Evolutionary conservation across 108 stramenopile genomes (phyloP).

Genomic region (Stephanodiscus triporus): DNA sequence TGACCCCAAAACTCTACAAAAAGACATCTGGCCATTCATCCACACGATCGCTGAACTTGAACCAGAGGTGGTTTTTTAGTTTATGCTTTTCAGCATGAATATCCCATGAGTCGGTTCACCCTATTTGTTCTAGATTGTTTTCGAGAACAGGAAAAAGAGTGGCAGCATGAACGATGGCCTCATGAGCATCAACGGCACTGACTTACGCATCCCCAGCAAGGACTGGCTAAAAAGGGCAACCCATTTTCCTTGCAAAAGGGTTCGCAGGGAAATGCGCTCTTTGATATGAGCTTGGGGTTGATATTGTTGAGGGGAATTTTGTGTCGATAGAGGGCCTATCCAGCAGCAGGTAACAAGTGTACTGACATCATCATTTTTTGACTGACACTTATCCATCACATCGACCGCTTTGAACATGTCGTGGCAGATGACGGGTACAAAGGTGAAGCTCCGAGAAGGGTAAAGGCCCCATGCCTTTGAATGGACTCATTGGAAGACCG

Average conservation of each 20-base stretch:
- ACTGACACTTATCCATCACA: not conserved
- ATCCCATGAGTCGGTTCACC: no score
- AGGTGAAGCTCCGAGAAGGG: slow-evolving; percentile 11
- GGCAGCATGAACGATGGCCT: slow-evolving; percentile 15
- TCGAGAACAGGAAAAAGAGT: slow-evolving; percentile 12
- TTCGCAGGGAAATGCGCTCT: slow-evolving; percentile 36
- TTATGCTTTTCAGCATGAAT: no score
- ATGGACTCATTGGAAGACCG: not conserved
- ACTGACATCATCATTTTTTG: slow-evolving; percentile 40
- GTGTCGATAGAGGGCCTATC: slow-evolving; percentile 44
- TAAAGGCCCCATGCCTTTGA: not conserved
- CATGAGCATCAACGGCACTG: slow-evolving; percentile 16
- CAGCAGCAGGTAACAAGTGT: slow-evolving; percentile 16
- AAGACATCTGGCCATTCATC: slow-evolving; percentile 20
- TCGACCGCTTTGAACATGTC: slow-evolving; percentile 31
- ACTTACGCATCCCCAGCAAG: not conserved
- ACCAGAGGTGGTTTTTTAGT: no score
- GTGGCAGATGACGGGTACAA: slow-evolving; percentile 34
- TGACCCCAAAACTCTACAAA: slow-evolving; percentile 27
- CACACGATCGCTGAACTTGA: not conserved
- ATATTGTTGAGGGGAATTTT: slow-evolving; percentile 29
- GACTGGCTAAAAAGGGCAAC: not conserved
- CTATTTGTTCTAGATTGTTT: slow-evolving; percentile 1
- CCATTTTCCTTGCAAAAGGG: slow-evolving; percentile 25
- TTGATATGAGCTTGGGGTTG: slow-evolving; percentile 43